A percentile compares a stretch with the other conserved stretches of the same genome.
These are phyloP conservation scores for Pulicaria dysenterica DNA, from an alignment of 129 eudicot species.

Conservation along the genomic window DNA sequence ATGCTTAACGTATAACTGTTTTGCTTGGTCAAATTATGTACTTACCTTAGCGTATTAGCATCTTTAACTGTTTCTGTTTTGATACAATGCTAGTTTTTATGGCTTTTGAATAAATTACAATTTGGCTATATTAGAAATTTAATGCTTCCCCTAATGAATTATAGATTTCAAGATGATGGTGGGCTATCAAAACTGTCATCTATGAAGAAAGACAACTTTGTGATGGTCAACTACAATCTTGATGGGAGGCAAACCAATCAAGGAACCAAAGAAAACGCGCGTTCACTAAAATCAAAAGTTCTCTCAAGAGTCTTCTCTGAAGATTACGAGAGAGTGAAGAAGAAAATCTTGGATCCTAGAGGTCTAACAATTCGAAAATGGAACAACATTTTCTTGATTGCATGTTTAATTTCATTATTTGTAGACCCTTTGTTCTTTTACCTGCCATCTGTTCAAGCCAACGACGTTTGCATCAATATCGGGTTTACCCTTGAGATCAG, in stretches of 20 bases:
- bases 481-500: slow-evolving; percentile 63
- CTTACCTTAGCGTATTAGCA: slow-evolving; percentile 19
- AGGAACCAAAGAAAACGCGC: slow-evolving; percentile 25
- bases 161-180: slow-evolving; percentile 64
- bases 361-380: slow-evolving; percentile 68
- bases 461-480: slow-evolving; percentile 56
- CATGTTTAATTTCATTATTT: slow-evolving; percentile 85
- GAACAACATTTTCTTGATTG: slow-evolving; percentile 81
- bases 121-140: slow-evolving; percentile 7
- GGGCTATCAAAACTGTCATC: slow-evolving; percentile 45
- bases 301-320: slow-evolving; percentile 96
- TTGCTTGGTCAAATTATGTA: slow-evolving; percentile 24
- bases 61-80: background rate
- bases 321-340: slow-evolving; percentile 83
- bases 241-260: slow-evolving; percentile 55
- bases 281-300: slow-evolving; percentile 72
- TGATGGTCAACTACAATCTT: slow-evolving; percentile 60
- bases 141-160: slow-evolving; percentile 21
- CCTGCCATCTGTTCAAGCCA: slow-evolving; percentile 55
- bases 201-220: slow-evolving; percentile 43
- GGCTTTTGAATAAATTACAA: background rate
- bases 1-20: slow-evolving; percentile 18
- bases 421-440: slow-evolving; percentile 96
- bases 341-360: slow-evolving; percentile 85
- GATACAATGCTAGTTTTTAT: background rate